A percentile compares a stretch with the other conserved stretches of the same genome.
Conservation (phyloP, 495 filamentous ascomycete genomes). For the Copromyces sp. region DNA sequence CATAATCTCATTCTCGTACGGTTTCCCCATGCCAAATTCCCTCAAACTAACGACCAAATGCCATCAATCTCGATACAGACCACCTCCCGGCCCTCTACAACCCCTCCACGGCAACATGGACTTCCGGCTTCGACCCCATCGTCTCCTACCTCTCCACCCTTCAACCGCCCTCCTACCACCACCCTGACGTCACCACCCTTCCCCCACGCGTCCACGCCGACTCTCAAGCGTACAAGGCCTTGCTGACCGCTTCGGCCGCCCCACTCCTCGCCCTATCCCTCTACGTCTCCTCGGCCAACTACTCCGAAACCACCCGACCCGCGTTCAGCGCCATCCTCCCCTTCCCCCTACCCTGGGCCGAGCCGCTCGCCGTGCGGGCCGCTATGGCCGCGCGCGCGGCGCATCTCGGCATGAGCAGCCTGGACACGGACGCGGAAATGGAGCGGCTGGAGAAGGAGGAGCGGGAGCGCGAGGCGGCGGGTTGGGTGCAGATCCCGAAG, state of each 20-base stretch:
- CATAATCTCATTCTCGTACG: constrained; percentile 6
- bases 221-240: constrained; percentile 57
- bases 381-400: constrained; percentile 60
- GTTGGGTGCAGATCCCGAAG: constrained; percentile 21
- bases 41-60: constrained; percentile 1
- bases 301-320: constrained; percentile 58
- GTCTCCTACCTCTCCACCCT: constrained; percentile 49
- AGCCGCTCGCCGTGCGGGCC: constrained; percentile 55
- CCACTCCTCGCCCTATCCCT: constrained; percentile 69
- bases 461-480: constrained; percentile 17
- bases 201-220: constrained; percentile 57
- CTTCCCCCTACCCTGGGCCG: constrained; percentile 74
- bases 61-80: constrained; percentile 35
- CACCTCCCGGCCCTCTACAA: constrained; percentile 66
- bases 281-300: constrained; percentile 83
- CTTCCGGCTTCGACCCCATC: constrained; percentile 65
- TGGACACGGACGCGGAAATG: constrained; percentile 34
- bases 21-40: background rate
- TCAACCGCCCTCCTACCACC: constrained; percentile 47
- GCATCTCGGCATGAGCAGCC: constrained; percentile 53
- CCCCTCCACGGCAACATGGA: constrained; percentile 41
- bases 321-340: constrained; percentile 66
- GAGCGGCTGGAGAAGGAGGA: constrained; percentile 20
- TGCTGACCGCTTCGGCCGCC: constrained; percentile 52
- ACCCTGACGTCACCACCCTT: constrained; percentile 43